Evolutionary conservation across 2,329 filamentous ascomycete species (phyloP).

Genomic region (Xylariomycetidae sp.): DNA sequence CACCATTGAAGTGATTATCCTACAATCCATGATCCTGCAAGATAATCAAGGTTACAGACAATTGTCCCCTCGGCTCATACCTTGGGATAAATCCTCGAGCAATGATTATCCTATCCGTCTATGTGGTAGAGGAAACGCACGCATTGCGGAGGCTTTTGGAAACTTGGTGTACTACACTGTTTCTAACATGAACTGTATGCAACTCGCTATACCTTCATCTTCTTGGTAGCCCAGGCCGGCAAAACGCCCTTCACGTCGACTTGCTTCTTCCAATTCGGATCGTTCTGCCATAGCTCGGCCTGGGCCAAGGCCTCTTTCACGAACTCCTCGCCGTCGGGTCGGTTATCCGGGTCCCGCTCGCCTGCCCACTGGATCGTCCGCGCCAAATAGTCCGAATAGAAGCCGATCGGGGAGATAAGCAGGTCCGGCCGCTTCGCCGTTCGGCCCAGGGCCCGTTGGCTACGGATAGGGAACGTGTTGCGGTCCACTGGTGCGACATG

Average conservation of each 20-base stretch:
- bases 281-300: conserved; percentile 5
- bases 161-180: no score
- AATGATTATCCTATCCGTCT: no score
- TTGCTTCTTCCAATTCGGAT: conserved; percentile 8
- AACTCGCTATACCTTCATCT: no score
- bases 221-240: conserved; percentile 9
- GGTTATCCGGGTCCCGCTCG: conserved; percentile 3
- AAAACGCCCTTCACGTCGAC: conserved; percentile 5
- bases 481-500: no score
- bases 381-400: conserved; percentile 14
- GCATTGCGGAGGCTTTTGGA: no score
- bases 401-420: conserved; percentile 4
- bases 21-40: no score
- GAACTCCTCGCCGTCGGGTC: conserved; percentile 7
- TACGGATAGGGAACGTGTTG: conserved; percentile 7
- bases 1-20: no score
- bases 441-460: conserved; percentile 6
- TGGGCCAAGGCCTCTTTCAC: conserved; percentile 2
- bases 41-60: no score
- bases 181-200: no score
- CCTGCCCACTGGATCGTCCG: conserved; percentile 10
- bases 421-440: conserved; percentile 6
- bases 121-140: no score
- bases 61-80: no score
- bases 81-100: no score